Percentiles rank a stretch among this genome's conserved stretches.
Evolutionary conservation across 345 rosid genomes (phyloP).

Genomic region (Balakata baccata): DNA sequence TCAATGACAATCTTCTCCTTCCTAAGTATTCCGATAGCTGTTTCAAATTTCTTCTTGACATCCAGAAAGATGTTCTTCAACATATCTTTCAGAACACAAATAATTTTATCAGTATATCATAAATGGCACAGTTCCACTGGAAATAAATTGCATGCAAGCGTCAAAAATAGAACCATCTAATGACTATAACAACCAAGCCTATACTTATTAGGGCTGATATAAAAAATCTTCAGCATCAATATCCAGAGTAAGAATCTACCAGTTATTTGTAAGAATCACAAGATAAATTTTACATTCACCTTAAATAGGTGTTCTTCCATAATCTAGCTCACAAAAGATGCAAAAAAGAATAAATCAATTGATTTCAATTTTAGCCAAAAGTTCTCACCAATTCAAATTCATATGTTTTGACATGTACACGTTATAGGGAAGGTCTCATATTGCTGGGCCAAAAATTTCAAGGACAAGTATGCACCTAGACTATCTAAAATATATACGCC

Average conservation of each 20-base stretch:
- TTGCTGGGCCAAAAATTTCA: not conserved
- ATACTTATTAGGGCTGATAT: not conserved
- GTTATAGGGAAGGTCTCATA: not conserved
- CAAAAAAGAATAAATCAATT: too few relatives aligned
- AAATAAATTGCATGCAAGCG: conserved; percentile 5
- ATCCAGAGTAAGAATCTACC: too few relatives aligned
- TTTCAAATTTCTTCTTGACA: conserved; percentile 74
- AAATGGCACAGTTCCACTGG: not conserved
- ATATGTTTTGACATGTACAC: not conserved
- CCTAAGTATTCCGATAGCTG: conserved; percentile 69
- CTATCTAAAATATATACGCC: not conserved
- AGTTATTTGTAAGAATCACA: too few relatives aligned
- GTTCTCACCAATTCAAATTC: too few relatives aligned
- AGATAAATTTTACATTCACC: too few relatives aligned
- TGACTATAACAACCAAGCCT: not conserved
- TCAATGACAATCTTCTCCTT: conserved; percentile 90
- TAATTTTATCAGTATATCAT: conserved; percentile 13
- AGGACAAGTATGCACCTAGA: not conserved
- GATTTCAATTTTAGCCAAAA: too few relatives aligned
- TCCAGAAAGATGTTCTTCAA: conserved; percentile 86
- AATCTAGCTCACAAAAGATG: too few relatives aligned
- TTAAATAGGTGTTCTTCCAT: too few relatives aligned
- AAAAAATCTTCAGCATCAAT: conserved; percentile 4
- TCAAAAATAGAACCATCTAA: not conserved
- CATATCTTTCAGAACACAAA: conserved; percentile 53